Conservation (phyloP, 2,329 filamentous ascomycete species). For the Capronia epimyces region DNA sequence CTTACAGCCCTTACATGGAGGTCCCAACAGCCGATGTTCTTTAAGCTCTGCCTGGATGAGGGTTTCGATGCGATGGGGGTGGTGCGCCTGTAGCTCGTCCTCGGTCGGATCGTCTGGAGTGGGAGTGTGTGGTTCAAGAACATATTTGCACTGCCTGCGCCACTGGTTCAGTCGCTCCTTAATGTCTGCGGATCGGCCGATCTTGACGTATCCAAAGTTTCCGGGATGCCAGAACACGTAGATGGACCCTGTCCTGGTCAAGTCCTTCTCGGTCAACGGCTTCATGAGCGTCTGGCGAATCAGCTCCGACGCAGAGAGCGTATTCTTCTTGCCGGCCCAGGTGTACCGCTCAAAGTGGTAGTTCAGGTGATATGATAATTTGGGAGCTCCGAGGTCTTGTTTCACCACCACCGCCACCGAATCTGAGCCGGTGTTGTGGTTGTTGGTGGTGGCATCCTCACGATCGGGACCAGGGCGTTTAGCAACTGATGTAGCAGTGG, state of each 20-base stretch:
- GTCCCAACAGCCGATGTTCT: slow-evolving; percentile 4
- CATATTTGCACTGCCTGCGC: slow-evolving; percentile 6
- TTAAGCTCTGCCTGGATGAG: slow-evolving; percentile 21
- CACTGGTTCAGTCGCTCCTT: slow-evolving; percentile 9
- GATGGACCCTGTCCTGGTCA: slow-evolving; percentile 1
- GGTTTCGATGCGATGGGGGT: slow-evolving; percentile 12
- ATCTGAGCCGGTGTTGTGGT: too few species aligned
- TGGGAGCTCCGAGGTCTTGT: not conserved
- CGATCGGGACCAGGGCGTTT: too few species aligned
- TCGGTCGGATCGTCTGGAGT: not conserved
- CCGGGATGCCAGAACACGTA: slow-evolving; percentile 17
- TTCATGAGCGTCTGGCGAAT: slow-evolving; percentile 6
- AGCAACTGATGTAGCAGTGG: too few species aligned
- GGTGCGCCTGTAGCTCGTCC: not conserved
- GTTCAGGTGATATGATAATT: not conserved
- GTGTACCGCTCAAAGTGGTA: not conserved
- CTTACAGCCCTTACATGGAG: slow-evolving; percentile 3
- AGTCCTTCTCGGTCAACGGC: slow-evolving; percentile 1
- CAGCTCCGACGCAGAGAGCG: slow-evolving; percentile 1
- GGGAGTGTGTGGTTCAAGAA: not conserved
- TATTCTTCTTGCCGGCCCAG: not conserved
- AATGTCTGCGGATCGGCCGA: slow-evolving; percentile 6
- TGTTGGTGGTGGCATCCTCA: not conserved
- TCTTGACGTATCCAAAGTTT: slow-evolving; percentile 16
- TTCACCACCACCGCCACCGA: not conserved